Evolutionary conservation across 768 basidiomycete genomes (phyloP), one percentile per base, ranked within the genome.

Genomic region (Tricholoma furcatifolium): DNA sequence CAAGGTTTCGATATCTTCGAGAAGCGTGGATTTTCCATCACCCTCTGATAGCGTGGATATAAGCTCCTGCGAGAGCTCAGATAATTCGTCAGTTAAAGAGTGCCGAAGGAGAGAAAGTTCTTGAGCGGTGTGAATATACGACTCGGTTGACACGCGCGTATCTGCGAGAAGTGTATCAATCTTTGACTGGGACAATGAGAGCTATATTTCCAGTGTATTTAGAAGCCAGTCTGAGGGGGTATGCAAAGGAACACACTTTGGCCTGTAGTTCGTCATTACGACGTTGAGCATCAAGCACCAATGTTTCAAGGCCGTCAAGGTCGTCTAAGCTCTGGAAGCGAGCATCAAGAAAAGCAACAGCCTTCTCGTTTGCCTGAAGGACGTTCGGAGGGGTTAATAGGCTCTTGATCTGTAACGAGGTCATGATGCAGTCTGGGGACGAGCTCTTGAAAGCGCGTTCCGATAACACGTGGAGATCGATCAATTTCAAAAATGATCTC

Each of bases 1-100:
- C 57, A 95, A 69, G 0, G 76, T 80, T 64, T 96, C 91, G 54
- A 98, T 75, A 41, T 91, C 87, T 66, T 93, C 88, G 9, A 96
- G 74, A 4, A 98, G 70, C 0, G 87, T 91, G 3, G 85, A 74
- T 39, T 69, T 60, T n/a, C 65, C 70, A 9, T 77, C 74, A 40
- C 72, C 75, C 12, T 75, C 77, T 10, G 74, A 72, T 24, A 81
- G 58, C 2, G 80, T 73, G 1, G 86, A 87, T 43, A 83, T 74
- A 38, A 96, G 74, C 47, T 87, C 82, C 46, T 76, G 70, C 4
- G 82, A 81, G 24, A 96, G 70, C 53, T 80, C 80, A 11, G 83
- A 73, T 10, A 95, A 74, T 65, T 93, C 87, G 62, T 96, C 93
- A 14, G 83, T 79, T 17, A 95, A 71, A 1, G 80, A 81, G 68